Percentiles rank a stretch among this genome's conserved stretches.
Conservation (phyloP, 108 stramenopile species). For the Tribonema minus region DNA sequence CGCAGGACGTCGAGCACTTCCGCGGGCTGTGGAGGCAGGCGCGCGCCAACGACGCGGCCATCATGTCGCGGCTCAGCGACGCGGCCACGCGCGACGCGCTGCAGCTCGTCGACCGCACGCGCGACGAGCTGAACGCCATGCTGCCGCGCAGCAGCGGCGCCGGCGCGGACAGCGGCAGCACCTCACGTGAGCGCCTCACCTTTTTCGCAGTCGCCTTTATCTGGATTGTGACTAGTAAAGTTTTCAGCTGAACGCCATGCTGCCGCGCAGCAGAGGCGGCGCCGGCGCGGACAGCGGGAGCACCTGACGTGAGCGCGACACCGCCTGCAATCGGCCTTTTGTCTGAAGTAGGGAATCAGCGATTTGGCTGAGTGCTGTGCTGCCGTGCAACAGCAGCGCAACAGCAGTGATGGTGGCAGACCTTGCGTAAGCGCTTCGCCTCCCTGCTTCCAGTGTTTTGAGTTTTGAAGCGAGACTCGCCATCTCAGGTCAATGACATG, state of each 20-base stretch:
- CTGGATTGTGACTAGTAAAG: background rate
- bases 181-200: background rate
- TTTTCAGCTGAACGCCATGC: background rate
- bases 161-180: background rate
- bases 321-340: too few species aligned
- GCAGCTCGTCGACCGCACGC: background rate
- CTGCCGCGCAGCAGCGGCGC: slow-evolving; percentile 1
- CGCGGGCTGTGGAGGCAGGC: slow-evolving; percentile 16
- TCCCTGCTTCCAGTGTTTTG: too few species aligned
- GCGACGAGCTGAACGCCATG: slow-evolving; percentile 1
- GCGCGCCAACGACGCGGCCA: background rate
- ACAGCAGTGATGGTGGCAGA: too few species aligned
- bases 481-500: too few species aligned
- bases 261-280: too few species aligned
- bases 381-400: too few species aligned
- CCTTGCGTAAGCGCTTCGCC: too few species aligned
- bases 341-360: too few species aligned
- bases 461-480: too few species aligned
- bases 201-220: background rate
- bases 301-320: too few species aligned
- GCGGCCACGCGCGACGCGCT: slow-evolving; percentile 1
- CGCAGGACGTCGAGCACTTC: slow-evolving; percentile 23
- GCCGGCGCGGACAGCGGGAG: too few species aligned
- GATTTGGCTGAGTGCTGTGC: too few species aligned
- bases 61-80: slow-evolving; percentile 6